Evolutionary conservation across 1,139 yeast genomes (phyloP).

Genomic region (Candida sanyaensis): DNA sequence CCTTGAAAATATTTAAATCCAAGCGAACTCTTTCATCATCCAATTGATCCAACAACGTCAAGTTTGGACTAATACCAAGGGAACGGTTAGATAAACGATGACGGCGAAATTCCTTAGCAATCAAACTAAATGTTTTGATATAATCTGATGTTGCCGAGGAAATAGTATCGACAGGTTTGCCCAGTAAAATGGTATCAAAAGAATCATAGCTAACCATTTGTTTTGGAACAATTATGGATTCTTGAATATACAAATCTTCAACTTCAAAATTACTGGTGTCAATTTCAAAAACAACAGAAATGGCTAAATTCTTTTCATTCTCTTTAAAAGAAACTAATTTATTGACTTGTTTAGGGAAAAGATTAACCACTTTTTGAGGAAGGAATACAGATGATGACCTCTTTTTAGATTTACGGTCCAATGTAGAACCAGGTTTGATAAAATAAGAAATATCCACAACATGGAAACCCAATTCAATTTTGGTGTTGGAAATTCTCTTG

Average conservation of each 20-base stretch:
- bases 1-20: constrained; percentile 72
- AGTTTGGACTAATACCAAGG: constrained; percentile 53
- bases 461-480: constrained; percentile 78
- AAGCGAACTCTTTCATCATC: constrained; percentile 83
- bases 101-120: constrained; percentile 72
- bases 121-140: constrained; percentile 61
- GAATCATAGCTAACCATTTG: constrained; percentile 52
- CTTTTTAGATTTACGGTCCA: constrained; percentile 90
- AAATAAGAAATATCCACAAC: constrained; percentile 76
- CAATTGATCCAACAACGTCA: constrained; percentile 74
- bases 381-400: constrained; percentile 87
- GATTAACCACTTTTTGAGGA: constrained; percentile 73
- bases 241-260: constrained; percentile 77
- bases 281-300: constrained; percentile 83
- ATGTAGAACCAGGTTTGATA: constrained; percentile 66
- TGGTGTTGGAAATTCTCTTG: constrained; percentile 56
- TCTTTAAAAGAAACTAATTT: constrained; percentile 63
- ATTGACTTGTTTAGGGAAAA: constrained; percentile 70
- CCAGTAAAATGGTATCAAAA: constrained; percentile 51
- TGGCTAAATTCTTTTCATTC: constrained; percentile 61
- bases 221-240: constrained; percentile 67
- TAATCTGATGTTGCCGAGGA: constrained; percentile 68
- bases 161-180: constrained; percentile 30
- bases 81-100: constrained; percentile 60
- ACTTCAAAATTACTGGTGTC: constrained; percentile 75